A percentile compares a stretch with the other conserved stretches of the same genome.
phyloP scores from a whole-genome alignment of 2,329 filamentous ascomycete genomes.

The Paecilomyces formosus region DNA sequence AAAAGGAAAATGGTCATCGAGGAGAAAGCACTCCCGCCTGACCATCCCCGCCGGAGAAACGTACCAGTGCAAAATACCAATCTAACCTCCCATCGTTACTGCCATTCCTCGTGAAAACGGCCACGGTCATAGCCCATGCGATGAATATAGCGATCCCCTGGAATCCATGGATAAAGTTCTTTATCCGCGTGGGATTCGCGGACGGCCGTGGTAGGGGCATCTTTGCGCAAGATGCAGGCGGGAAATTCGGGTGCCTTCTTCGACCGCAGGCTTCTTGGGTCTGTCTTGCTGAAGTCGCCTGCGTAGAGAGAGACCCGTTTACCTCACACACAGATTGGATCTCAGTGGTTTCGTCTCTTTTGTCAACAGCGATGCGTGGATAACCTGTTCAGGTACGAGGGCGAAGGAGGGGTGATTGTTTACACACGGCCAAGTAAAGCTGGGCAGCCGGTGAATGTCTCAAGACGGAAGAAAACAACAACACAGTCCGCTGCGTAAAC shows the following conservation, averaged over 20 bases:
- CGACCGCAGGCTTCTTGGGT: background rate
- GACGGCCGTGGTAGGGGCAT: slow-evolving; percentile 23
- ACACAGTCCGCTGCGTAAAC: background rate
- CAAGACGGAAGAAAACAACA: background rate
- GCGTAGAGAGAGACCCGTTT: background rate
- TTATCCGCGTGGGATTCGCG: slow-evolving; percentile 47
- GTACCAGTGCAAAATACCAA: slow-evolving; percentile 53
- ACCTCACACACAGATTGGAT: background rate
- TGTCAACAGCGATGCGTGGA: background rate
- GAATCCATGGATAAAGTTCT: slow-evolving; percentile 47
- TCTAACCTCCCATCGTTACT: slow-evolving; percentile 47
- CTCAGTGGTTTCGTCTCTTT: background rate
- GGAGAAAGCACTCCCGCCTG: background rate
- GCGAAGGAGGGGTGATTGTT: slow-evolving; percentile 3
- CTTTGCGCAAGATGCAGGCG: slow-evolving; percentile 2
- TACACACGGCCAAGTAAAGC: background rate
- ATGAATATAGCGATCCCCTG: slow-evolving; percentile 53
- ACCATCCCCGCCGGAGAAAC: slow-evolving; percentile 11
- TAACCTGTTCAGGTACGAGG: slow-evolving; percentile 4
- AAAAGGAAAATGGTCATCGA: background rate
- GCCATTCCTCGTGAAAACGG: slow-evolving; percentile 49
- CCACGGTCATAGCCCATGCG: slow-evolving; percentile 50
- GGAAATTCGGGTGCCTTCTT: background rate
- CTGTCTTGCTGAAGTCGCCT: background rate
- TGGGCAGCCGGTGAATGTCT: background rate